Evolutionary conservation across 306 rosid species (phyloP), one percentile per base, ranked within the genome.

Genomic region (Vigna angularis): DNA sequence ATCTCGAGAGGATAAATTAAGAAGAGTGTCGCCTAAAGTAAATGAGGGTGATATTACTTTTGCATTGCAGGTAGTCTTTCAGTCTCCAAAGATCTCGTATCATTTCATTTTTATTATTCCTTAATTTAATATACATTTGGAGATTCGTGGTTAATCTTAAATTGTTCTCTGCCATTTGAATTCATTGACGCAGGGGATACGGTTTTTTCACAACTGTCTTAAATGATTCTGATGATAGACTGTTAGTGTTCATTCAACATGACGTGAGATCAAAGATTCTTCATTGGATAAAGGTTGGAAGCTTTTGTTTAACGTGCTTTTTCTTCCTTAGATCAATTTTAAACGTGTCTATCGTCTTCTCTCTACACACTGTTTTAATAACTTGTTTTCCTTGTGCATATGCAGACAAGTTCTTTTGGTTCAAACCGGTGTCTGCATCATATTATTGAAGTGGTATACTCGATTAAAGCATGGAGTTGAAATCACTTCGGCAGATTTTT

Each of bases 131-230:
- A 9, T 24, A 28, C 73, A 45, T 30, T 4, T 61, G 57, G 45
- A 44, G 32, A 66, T 57, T 69, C 56, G 56, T 45, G 22, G 64
- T 12, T 74, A 44, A 47, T 48, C 65, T 45, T 5, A 11, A 63
- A 38, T 59, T 48, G 55, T 30, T 67, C 38, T 56, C 73, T 70
- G 71, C 44, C 44, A 38, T 66, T 81, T 59, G 14, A 26, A 76
- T 59, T 66, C 24, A 38, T 16, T 84, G 77, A 73, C 76, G 58
- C 86, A 94, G 97, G 98, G 97, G 82, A 92, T 92, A 71, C 96
- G 97, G 3, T 92, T 94, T 87, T 92, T 94, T 62, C 87, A 89
- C 53, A 90, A 82, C 79, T 87, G 93, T 70, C 96, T 94, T 59
- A 87, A 89, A 75, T 90, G 83, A 81, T 63, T 67, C 56, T 70